Base-by-base conservation (phyloP, 371 early-diverging fungal species). In the Smittium mucronatum region DNA sequence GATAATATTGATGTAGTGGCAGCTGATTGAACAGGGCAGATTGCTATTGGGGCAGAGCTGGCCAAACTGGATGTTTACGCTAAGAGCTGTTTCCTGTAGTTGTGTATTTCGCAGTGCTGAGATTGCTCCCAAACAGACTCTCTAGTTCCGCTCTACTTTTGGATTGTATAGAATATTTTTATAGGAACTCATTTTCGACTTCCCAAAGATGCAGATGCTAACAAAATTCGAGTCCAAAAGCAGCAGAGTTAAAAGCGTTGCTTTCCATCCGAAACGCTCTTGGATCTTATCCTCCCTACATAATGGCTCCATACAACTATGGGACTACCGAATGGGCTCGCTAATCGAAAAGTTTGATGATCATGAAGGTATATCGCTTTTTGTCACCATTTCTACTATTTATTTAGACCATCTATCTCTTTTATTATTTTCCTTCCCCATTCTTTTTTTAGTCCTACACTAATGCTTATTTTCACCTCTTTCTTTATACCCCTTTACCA, bases 311-410 rank as follows among this genome's bases (percentile, higher is more conserved):
- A 86, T 99, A 69, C 97, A 97, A 80, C 86, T 95, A 35, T 99
- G 97, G 97, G 98, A 99, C 84, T 98, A 99, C 79, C 89, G 95
- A 69, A 93, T 98, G 90, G 95, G 95, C n/a, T 92, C 95, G 2
- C 84, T 95, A 69, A 83, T 98, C 33, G 95, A 97, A 69, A 90
- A 93, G 58, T 97, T 98, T 78, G 93, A 95, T 70, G 99, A 98
- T 75, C 99, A 99, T 78, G 96, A 97, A 84, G 99, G 97, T 94
- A 84, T 63, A 63, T 17, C 2, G 2, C 35, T 25, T 70, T 25
- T 58, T 25, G 58, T 34, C 63, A 47, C 47, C 47, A 47, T 47
- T 11, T 47, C 47, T 11, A 47, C 21, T 11, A 47, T 21, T 47
- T 21, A 11, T 11, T 47, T 21, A 11, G 11, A 5, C 47, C 47